Evolutionary conservation across 1,284 basidiomycete genomes (phyloP).

Genomic region (Ceraceosorus guamensis): DNA sequence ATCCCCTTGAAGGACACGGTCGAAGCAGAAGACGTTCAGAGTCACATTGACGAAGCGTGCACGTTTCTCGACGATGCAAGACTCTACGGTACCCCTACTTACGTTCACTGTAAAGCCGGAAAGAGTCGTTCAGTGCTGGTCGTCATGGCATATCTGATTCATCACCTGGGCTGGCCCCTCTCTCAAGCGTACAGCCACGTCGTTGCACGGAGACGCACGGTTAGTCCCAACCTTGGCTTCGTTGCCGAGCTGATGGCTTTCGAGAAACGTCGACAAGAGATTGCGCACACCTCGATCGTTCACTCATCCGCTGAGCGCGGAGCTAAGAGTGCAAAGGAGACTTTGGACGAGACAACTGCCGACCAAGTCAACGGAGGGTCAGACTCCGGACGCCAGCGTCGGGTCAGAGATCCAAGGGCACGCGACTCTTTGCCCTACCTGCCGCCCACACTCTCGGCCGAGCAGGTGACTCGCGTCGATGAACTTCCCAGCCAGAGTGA

Average conservation of each 20-base stretch:
- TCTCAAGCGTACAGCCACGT: slow-evolving; percentile 84
- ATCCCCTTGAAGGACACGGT: slow-evolving; percentile 91
- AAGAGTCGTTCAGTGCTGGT: slow-evolving; percentile 93
- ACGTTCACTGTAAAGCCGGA: slow-evolving; percentile 93
- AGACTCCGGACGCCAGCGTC: too few species aligned
- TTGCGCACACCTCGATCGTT: neutral
- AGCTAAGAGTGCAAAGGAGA: neutral
- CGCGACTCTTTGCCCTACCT: neutral
- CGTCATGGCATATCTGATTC: slow-evolving; percentile 93
- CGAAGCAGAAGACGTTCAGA: slow-evolving; percentile 82
- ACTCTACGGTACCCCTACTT: slow-evolving; percentile 75
- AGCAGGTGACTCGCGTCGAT: neutral
- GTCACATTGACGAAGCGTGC: slow-evolving; percentile 74
- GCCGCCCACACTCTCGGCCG: neutral
- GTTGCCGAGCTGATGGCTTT: slow-evolving; percentile 94
- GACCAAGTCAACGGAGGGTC: slow-evolving; percentile 2
- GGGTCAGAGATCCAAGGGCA: neutral
- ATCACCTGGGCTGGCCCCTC: slow-evolving; percentile 89
- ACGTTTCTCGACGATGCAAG: slow-evolving; percentile 81
- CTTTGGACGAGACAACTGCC: neutral
- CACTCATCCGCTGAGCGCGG: neutral
- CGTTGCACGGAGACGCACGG: slow-evolving; percentile 76
- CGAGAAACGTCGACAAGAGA: slow-evolving; percentile 58
- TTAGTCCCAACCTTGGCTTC: slow-evolving; percentile 97
- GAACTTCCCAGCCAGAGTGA: neutral